phyloP scores from a whole-genome alignment of 768 basidiomycete genomes.

The Polyporus arcularius region DNA sequence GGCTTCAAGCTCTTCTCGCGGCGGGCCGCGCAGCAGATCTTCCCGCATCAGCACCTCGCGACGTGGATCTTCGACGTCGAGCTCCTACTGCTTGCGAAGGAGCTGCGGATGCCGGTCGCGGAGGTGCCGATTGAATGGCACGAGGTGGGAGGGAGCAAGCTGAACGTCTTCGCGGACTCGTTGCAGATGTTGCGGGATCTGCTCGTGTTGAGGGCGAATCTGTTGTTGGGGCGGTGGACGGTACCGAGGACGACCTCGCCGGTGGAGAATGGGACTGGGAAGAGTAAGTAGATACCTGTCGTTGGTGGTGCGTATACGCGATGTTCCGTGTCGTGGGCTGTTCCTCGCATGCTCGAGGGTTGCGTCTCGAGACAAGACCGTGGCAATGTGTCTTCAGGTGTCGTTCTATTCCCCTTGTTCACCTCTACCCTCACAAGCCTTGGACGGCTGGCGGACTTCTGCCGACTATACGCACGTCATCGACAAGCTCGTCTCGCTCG shows the following conservation, averaged over 20 bases:
- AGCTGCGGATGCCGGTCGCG: constrained; percentile 71
- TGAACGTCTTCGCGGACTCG: constrained; percentile 82
- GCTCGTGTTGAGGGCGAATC: constrained; percentile 80
- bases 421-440: no score
- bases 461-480: no score
- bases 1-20: constrained; percentile 97
- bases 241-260: constrained; percentile 15
- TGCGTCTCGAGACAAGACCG: no score
- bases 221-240: constrained; percentile 77
- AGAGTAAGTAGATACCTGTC: background rate
- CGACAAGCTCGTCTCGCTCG: no score
- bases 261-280: background rate
- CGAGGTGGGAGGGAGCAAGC: constrained; percentile 91
- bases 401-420: no score
- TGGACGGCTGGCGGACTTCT: no score
- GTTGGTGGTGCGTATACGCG: no score
- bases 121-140: constrained; percentile 94
- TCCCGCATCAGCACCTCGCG: constrained; percentile 82
- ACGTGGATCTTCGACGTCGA: constrained; percentile 99
- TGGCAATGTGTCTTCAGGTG: no score
- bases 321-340: no score
- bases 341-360: no score
- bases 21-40: constrained; percentile 75
- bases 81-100: constrained; percentile 81
- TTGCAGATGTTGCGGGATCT: constrained; percentile 90